A percentile compares a stretch with the other conserved stretches of the same genome.
Conservation (phyloP, 192 early-diverging fungal species). For the Coemansia sp. region DNA sequence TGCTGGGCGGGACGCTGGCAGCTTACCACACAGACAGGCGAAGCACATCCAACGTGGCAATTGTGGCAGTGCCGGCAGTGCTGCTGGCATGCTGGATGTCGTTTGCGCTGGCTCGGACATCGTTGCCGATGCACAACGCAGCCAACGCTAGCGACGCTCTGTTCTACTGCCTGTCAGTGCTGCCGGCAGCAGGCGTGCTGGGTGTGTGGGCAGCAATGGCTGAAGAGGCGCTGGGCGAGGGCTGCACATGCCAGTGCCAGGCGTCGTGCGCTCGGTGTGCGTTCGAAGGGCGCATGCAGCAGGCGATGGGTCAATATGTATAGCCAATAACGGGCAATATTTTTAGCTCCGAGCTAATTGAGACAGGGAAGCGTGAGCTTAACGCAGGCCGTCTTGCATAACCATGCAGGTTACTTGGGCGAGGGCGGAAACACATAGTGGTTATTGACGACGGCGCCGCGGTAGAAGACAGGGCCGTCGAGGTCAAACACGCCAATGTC, state of each 20-base stretch:
- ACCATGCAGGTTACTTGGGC: constrained; percentile 12
- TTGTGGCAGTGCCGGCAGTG: constrained; percentile 28
- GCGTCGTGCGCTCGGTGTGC: constrained; percentile 3
- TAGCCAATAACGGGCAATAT: background rate
- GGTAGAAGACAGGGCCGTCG: constrained; percentile 46
- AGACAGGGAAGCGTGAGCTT: background rate
- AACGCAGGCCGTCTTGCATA: constrained; percentile 6
- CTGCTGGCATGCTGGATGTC: constrained; percentile 29
- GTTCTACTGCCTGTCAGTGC: constrained; percentile 47
- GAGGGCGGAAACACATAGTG: constrained; percentile 15
- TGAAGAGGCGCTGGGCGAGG: constrained; percentile 13
- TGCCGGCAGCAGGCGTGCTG: constrained; percentile 27
- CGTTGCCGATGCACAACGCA: constrained; percentile 28
- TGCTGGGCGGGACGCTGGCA: constrained; percentile 34
- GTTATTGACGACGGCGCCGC: constrained; percentile 29
- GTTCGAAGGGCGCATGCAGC: constrained; percentile 1
- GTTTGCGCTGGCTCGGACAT: constrained; percentile 44
- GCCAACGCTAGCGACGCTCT: constrained; percentile 51
- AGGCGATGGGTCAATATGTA: constrained; percentile 1
- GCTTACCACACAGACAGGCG: constrained; percentile 34
- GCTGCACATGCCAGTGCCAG: constrained; percentile 9
- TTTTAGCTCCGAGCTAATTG: background rate
- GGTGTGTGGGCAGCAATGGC: constrained; percentile 28
- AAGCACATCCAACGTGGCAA: constrained; percentile 6
- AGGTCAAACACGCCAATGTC: constrained; percentile 43